Conservation (phyloP, 208 protist species). For the Wallacemonas sp. region DNA sequence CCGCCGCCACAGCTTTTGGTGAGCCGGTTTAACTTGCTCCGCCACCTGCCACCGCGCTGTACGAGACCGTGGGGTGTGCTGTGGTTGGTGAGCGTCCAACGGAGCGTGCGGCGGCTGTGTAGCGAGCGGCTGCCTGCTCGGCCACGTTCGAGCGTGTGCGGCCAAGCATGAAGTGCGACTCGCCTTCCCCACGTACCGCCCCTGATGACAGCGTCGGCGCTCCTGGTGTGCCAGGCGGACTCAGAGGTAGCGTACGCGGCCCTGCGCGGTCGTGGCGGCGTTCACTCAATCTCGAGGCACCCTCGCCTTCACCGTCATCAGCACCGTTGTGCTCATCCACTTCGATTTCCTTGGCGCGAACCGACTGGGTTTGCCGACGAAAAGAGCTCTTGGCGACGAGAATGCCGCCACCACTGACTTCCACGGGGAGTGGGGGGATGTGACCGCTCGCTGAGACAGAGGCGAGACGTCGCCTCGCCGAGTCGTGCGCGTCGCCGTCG, state of each 20-base stretch:
- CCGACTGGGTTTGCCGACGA: neutral
- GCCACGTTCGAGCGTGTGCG: constrained; percentile 4
- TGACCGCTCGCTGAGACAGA: too few relatives aligned
- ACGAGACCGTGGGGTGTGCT: neutral
- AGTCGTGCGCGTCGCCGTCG: too few relatives aligned
- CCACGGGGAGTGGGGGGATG: neutral
- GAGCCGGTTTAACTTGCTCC: too few relatives aligned
- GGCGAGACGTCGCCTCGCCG: too few relatives aligned
- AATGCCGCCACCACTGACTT: neutral
- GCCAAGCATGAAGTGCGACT: neutral
- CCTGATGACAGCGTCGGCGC: neutral
- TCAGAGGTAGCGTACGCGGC: too few relatives aligned
- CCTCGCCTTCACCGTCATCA: neutral
- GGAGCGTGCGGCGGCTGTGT: constrained; percentile 3
- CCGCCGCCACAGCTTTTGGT: too few relatives aligned
- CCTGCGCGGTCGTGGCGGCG: too few relatives aligned
- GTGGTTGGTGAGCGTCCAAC: neutral
- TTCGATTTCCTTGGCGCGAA: too few relatives aligned
- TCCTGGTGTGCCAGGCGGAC: too few relatives aligned
- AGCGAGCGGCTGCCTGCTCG: neutral
- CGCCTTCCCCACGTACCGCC: neutral
- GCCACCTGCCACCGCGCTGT: neutral
- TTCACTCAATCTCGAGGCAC: too few relatives aligned
- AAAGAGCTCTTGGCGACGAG: constrained; percentile 1
- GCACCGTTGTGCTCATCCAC: neutral